phyloP scores from a whole-genome alignment of 2,329 filamentous ascomycete genomes.

The Escovopsis weberi region DNA sequence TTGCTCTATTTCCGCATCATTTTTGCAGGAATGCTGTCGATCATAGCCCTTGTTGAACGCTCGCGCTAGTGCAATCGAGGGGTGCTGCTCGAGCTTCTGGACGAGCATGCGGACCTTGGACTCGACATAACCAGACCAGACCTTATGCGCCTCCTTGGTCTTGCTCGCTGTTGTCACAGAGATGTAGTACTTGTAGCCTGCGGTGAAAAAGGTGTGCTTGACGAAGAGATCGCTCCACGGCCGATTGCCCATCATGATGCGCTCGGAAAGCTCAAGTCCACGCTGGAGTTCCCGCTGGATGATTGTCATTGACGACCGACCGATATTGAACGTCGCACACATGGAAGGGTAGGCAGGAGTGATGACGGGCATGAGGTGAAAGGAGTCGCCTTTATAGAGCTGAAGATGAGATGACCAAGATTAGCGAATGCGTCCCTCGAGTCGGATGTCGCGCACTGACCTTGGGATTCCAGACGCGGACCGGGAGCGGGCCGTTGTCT shows the following conservation, averaged over 20 bases:
- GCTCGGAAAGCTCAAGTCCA: conserved; percentile 61
- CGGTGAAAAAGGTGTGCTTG: conserved; percentile 86
- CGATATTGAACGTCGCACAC: conserved; percentile 94
- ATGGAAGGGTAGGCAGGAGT: conserved; percentile 95
- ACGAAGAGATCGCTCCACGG: conserved; percentile 80
- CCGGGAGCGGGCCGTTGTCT: conserved; percentile 65
- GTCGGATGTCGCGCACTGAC: conserved; percentile 28
- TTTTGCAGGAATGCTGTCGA: conserved; percentile 56
- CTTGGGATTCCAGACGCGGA: conserved; percentile 89
- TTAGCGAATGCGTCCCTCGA: conserved; percentile 5
- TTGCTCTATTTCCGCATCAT: conserved; percentile 34
- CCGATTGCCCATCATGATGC: conserved; percentile 62
- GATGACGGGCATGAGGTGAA: conserved; percentile 94
- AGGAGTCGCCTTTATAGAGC: conserved; percentile 66
- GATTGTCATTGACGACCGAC: conserved; percentile 67
- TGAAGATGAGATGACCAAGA: conserved; percentile 16
- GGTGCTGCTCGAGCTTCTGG: conserved; percentile 64
- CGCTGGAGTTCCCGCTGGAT: conserved; percentile 72
- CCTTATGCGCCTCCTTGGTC: conserved; percentile 68
- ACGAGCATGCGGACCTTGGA: conserved; percentile 85
- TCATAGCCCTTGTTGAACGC: conserved; percentile 91
- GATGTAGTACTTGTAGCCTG: conserved; percentile 90
- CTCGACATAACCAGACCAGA: conserved; percentile 85
- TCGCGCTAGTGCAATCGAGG: conserved; percentile 68
- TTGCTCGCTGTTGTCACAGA: conserved; percentile 72